Percentiles rank a stretch among this genome's conserved stretches.
Conservation (phyloP, 2,329 filamentous ascomycete species). For the Fusarium tuaranense region DNA sequence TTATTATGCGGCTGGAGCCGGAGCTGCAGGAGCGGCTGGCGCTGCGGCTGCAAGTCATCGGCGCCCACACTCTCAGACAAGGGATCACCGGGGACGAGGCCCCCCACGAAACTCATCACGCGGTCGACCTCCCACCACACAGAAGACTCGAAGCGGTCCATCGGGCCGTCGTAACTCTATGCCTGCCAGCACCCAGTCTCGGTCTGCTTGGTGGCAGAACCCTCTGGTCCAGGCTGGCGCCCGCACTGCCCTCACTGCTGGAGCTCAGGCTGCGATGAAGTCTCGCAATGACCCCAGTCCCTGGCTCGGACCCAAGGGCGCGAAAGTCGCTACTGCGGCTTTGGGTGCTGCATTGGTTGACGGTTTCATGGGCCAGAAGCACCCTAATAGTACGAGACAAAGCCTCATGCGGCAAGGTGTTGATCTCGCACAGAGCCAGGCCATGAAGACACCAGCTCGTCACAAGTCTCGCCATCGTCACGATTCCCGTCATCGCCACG, state of each 20-base stretch:
- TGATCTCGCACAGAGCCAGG: conserved; percentile 37
- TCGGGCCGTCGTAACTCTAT: conserved; percentile 49
- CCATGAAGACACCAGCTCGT: conserved; percentile 7
- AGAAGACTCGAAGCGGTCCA: conserved; percentile 27
- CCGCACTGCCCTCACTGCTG: conserved; percentile 60
- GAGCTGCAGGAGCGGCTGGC: conserved; percentile 7
- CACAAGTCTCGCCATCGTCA: conserved; percentile 6
- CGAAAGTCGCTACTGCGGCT: conserved; percentile 61
- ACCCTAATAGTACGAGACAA: conserved; percentile 42
- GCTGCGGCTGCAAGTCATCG: conserved; percentile 27
- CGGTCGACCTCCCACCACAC: conserved; percentile 39
- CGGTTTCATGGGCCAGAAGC: conserved; percentile 55
- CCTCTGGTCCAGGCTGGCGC: conserved; percentile 56
- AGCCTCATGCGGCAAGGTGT: conserved; percentile 43
- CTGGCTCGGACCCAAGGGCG: conserved; percentile 62
- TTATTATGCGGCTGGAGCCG: conserved; percentile 13
- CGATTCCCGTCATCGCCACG: not conserved
- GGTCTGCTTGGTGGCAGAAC: conserved; percentile 52
- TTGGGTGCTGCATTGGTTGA: conserved; percentile 62
- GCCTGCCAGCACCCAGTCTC: conserved; percentile 44
- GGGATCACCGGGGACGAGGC: conserved; percentile 27
- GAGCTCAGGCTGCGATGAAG: conserved; percentile 61
- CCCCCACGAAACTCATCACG: conserved; percentile 32
- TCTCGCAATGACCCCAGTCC: conserved; percentile 58
- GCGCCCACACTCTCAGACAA: conserved; percentile 40